Percentiles rank a stretch among this genome's conserved stretches.
Conservation (phyloP, 2,329 filamentous ascomycete species). For the Aspergillus cejpii region DNA sequence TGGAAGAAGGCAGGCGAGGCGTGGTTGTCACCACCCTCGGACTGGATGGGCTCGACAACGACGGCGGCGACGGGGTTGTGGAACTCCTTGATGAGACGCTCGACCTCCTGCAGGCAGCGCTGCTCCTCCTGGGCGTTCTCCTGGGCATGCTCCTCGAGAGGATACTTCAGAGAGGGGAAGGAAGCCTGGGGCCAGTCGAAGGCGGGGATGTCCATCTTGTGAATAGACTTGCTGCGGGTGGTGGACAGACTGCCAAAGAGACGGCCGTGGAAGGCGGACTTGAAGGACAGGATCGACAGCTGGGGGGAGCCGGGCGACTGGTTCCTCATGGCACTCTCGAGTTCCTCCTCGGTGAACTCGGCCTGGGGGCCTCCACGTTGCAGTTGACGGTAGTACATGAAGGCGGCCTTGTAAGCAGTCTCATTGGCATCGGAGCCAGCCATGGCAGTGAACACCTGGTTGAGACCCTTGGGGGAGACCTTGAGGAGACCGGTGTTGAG, state of each 20-base stretch:
- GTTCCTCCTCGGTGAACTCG: constrained; percentile 73
- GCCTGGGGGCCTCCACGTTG: constrained; percentile 70
- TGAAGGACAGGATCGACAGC: constrained; percentile 84
- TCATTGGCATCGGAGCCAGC: constrained; percentile 90
- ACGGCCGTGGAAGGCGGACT: constrained; percentile 80
- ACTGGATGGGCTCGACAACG: constrained; percentile 85
- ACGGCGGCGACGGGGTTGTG: constrained; percentile 74
- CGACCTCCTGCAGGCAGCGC: constrained; percentile 73
- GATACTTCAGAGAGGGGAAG: constrained; percentile 81
- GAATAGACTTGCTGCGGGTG: constrained; percentile 85
- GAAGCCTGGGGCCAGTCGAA: constrained; percentile 92
- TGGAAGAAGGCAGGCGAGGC: constrained; percentile 82
- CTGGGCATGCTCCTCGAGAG: constrained; percentile 67
- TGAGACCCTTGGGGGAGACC: constrained; percentile 72
- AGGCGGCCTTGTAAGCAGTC: constrained; percentile 89
- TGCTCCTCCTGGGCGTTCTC: constrained; percentile 80
- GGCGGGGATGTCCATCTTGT: constrained; percentile 90
- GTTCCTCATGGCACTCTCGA: constrained; percentile 72
- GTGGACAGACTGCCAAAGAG: constrained; percentile 82
- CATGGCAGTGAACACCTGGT: constrained; percentile 87
- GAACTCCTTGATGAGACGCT: constrained; percentile 71
- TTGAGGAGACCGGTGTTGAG: constrained; percentile 73
- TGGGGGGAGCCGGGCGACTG: constrained; percentile 68
- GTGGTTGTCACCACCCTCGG: constrained; percentile 92
- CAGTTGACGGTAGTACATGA: constrained; percentile 80